Percentiles rank a stretch among this genome's conserved stretches.
Evolutionary conservation across 495 filamentous ascomycete species (phyloP).

Genomic region (Aspergillus kassunensis): DNA sequence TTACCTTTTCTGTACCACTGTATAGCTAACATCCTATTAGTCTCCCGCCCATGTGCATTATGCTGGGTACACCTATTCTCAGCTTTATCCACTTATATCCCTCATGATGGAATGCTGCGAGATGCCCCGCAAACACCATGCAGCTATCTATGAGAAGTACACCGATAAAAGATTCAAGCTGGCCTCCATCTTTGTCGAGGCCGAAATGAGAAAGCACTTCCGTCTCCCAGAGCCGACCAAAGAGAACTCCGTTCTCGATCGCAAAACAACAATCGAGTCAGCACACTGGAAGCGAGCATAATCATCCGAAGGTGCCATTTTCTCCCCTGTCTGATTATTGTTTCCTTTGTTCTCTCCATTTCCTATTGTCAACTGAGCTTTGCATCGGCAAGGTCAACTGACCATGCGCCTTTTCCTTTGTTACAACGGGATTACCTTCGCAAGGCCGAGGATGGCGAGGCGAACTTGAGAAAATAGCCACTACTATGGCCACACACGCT

Average conservation of each 20-base stretch:
- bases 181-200: slow-evolving; percentile 73
- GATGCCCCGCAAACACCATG: slow-evolving; percentile 73
- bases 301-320: background rate
- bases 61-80: slow-evolving; percentile 83
- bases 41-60: slow-evolving; percentile 81
- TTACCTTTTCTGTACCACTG: background rate
- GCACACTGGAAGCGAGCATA: slow-evolving; percentile 19
- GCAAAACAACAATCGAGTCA: slow-evolving; percentile 11
- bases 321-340: background rate
- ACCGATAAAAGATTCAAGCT: slow-evolving; percentile 75
- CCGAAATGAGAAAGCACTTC: slow-evolving; percentile 61
- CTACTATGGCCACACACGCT: background rate
- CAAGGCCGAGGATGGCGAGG: background rate
- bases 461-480: background rate
- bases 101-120: slow-evolving; percentile 85
- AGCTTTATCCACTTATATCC: slow-evolving; percentile 71
- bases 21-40: slow-evolving; percentile 45
- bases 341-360: background rate
- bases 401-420: slow-evolving; percentile 7
- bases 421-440: background rate
- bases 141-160: slow-evolving; percentile 89
- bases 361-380: slow-evolving; percentile 6
- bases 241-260: slow-evolving; percentile 15
- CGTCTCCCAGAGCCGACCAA: slow-evolving; percentile 27
- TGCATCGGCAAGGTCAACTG: background rate